These are phyloP conservation scores for Epichloe coenophiala DNA, from an alignment of 2,329 filamentous ascomycete genomes.

Conservation along the genomic window DNA sequence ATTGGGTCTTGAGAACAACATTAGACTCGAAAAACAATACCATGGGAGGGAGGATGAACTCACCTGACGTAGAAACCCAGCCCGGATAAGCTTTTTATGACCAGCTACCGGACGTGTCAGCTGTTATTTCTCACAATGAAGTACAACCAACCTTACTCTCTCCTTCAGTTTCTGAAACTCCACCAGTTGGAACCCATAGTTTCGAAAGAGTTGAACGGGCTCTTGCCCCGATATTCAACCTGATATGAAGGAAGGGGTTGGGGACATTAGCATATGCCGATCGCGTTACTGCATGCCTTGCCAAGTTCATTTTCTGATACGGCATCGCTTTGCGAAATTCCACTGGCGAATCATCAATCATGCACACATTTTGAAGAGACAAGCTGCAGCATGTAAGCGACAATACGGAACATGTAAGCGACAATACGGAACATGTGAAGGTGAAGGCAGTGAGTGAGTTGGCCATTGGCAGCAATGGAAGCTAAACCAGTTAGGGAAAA, in stretches of 20 bases:
- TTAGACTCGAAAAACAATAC: conserved; percentile 2
- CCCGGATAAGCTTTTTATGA: conserved; percentile 53
- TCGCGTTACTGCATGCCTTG: conserved; percentile 5
- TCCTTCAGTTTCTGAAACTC: conserved; percentile 43
- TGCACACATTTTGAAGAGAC: background rate
- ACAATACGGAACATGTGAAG: too few relatives aligned
- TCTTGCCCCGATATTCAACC: background rate
- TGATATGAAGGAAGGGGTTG: conserved; percentile 11
- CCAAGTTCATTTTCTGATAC: conserved; percentile 5
- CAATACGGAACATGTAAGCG: background rate
- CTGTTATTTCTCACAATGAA: background rate
- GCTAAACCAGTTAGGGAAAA: background rate
- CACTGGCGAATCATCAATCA: background rate
- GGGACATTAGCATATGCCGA: conserved; percentile 4
- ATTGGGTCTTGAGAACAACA: conserved; percentile 49
- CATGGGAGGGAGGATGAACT: conserved; percentile 9
- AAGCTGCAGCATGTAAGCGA: background rate
- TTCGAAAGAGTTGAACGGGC: conserved; percentile 42
- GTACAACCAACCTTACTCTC: conserved; percentile 29
- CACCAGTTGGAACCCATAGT: conserved; percentile 68
- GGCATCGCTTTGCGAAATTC: conserved; percentile 6
- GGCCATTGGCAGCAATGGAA: too few relatives aligned
- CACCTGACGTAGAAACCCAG: conserved; percentile 62
- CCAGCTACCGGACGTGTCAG: conserved; percentile 34
- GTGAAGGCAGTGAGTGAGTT: too few relatives aligned